A percentile compares a stretch with the other conserved stretches of the same genome.
Evolutionary conservation across 148 eudicot species (phyloP).

Genomic region (Rhododendron kiyosumense): DNA sequence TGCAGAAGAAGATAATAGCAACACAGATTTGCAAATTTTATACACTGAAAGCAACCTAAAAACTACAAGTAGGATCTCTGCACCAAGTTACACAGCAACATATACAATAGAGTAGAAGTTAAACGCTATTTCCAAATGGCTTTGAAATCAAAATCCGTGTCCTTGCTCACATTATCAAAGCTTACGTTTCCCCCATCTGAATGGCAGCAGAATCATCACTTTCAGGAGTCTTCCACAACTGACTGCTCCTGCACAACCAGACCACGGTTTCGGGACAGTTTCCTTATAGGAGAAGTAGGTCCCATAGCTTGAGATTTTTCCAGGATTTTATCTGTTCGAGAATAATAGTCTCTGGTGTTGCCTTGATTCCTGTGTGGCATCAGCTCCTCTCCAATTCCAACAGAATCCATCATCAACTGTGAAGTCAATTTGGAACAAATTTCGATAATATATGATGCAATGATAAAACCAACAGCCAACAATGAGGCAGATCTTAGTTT

Average conservation of each 20-base stretch:
- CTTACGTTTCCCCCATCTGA: constrained; percentile 49
- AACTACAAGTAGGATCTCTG: neutral
- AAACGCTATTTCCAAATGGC: neutral
- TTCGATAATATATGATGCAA: neutral
- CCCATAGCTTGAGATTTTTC: constrained; percentile 23
- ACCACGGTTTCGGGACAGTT: constrained; percentile 71
- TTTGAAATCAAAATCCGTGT: neutral
- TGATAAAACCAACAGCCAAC: neutral
- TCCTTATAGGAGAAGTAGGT: constrained; percentile 65
- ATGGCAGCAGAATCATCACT: constrained; percentile 34
- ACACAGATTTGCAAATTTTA: neutral
- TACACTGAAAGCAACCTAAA: neutral
- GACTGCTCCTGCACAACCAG: constrained; percentile 65
- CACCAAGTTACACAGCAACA: neutral
- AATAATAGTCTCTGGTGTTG: neutral
- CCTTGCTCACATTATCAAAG: constrained; percentile 8
- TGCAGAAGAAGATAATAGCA: neutral
- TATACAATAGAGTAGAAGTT: neutral
- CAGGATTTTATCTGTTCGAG: constrained; percentile 21
- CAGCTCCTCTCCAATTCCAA: constrained; percentile 65
- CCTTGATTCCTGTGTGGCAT: constrained; percentile 65
- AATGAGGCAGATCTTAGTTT: neutral
- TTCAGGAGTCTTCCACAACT: constrained; percentile 63
- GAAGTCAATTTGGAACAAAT: constrained; percentile 12
- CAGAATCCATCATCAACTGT: constrained; percentile 70